Base-by-base conservation (phyloP, 345 rosid genomes). In the Cardiospermum halicacabum region DNA sequence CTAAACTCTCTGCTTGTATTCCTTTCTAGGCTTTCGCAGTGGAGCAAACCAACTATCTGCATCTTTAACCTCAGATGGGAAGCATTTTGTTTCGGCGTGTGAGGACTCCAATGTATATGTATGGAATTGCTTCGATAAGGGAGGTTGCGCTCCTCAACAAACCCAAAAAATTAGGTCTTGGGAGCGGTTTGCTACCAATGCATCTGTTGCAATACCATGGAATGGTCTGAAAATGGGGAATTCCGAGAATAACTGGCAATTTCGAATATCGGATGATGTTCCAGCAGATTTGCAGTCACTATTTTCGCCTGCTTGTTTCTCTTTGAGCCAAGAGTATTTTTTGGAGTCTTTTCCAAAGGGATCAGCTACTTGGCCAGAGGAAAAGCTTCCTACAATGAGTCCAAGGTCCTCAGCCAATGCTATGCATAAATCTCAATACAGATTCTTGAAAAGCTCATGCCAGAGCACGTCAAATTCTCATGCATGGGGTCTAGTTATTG, bases 361-460 rank as follows among this genome's bases (percentile, higher is more conserved):
- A 47, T 79, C 95, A 0, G 96, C 95, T 0, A 94, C 99, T 15
- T 94, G 97, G 97, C 99, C 99, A 0, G 99, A 94, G 72, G 99
- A 94, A 78, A 82, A 81, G 79, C 95, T 94, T 58, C 90, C 82
- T 21, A 9, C 70, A 31, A 78, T 88, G 0, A 77, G 75, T 65
- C 68, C 82, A 10, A 55, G 37, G 53, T 69, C 82, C 31, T 49
- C 75, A 7, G 74, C 84, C 25, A 69, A 81, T 45, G 56, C 82
- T 1, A 75, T 88, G 70, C 84, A 84, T 43, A 85, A 77, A 75
- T 83, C 91, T 27, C 91, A 85, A 54, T 81, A 68, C 76, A 82
- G 79, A 54, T 77, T 94, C 48, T 79, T 94, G 48, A 75, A 77
- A 64, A 72, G 81, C n/a, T 91, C 97, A 15, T 82, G 89, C 70